These are phyloP conservation scores for Picochlorum sp. DNA, from an alignment of 139 green algal species.

Conservation along the genomic window DNA sequence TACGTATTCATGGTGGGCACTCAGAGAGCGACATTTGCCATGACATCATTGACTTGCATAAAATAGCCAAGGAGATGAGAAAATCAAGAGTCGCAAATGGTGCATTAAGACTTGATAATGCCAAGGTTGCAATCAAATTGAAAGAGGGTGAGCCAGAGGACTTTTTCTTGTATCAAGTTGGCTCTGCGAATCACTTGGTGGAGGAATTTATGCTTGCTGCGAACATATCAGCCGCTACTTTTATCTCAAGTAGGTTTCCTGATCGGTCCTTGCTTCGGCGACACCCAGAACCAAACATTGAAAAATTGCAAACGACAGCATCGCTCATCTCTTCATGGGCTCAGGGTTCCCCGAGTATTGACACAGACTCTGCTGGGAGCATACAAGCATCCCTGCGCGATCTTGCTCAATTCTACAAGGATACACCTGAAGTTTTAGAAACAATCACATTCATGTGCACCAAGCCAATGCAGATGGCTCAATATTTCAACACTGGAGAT, in stretches of 20 bases:
- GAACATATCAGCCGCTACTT: constrained; percentile 74
- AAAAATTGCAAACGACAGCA: constrained; percentile 53
- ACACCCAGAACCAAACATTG: constrained; percentile 49
- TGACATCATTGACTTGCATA: constrained; percentile 59
- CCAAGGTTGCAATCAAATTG: constrained; percentile 58
- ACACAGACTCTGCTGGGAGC: constrained; percentile 35
- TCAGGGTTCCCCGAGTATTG: constrained; percentile 35
- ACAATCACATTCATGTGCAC: constrained; percentile 70
- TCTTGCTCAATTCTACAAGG: constrained; percentile 12
- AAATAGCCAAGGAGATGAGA: constrained; percentile 50
- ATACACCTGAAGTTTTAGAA: constrained; percentile 11
- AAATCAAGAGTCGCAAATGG: constrained; percentile 38
- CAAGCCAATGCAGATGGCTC: constrained; percentile 84
- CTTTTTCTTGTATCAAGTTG: constrained; percentile 27
- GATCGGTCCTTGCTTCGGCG: constrained; percentile 58
- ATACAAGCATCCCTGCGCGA: constrained; percentile 38
- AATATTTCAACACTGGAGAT: constrained; percentile 82
- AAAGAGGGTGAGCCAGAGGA: constrained; percentile 63
- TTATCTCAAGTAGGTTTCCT: constrained; percentile 64
- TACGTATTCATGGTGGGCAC: constrained; percentile 35
- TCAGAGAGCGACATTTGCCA: constrained; percentile 57
- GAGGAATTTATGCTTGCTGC: constrained; percentile 98
- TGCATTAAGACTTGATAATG: constrained; percentile 72
- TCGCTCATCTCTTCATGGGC: constrained; percentile 19
- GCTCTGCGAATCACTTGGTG: constrained; percentile 82